phyloP scores from a whole-genome alignment of 768 basidiomycete species.

The Calocera viscosa region DNA sequence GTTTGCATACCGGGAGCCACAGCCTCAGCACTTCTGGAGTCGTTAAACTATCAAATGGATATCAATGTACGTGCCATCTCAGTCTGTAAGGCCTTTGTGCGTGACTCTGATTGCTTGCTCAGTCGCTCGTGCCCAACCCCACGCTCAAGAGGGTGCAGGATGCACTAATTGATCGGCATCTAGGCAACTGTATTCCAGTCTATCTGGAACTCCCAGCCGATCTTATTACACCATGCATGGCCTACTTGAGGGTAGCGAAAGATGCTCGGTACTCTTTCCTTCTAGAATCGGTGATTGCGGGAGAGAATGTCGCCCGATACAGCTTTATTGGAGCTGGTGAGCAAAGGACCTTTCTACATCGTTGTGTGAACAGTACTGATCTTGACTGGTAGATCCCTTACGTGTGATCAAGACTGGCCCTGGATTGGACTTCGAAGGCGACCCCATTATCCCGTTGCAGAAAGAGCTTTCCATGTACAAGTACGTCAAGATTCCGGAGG shows the following conservation, averaged over 20 bases:
- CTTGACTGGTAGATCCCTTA: slow-evolving; percentile 59
- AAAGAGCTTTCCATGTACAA: slow-evolving; percentile 74
- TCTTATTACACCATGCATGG: slow-evolving; percentile 91
- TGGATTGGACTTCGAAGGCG: slow-evolving; percentile 66
- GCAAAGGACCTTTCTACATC: slow-evolving; percentile 18
- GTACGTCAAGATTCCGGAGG: slow-evolving; percentile 82
- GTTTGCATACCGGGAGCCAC: not conserved
- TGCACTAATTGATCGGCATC: slow-evolving; percentile 66
- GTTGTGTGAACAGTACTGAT: not conserved
- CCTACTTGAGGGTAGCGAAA: slow-evolving; percentile 84
- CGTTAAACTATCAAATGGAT: slow-evolving; percentile 3
- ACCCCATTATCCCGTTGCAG: slow-evolving; percentile 75
- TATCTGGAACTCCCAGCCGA: slow-evolving; percentile 90
- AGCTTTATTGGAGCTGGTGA: slow-evolving; percentile 92
- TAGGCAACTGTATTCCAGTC: slow-evolving; percentile 85
- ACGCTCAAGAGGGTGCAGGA: slow-evolving; percentile 59
- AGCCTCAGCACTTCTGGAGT: not conserved
- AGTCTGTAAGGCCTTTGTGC: not conserved
- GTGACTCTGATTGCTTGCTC: not conserved
- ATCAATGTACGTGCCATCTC: not conserved
- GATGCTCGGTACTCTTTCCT: slow-evolving; percentile 91
- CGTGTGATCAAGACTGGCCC: slow-evolving; percentile 86
- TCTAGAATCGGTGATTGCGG: slow-evolving; percentile 81
- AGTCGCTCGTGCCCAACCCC: slow-evolving; percentile 47
- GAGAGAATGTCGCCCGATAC: slow-evolving; percentile 84